A percentile compares a stretch with the other conserved stretches of the same genome.
These are phyloP conservation scores for Naganishia kalamii DNA, from an alignment of 768 basidiomycete species.

Conservation along the genomic window DNA sequence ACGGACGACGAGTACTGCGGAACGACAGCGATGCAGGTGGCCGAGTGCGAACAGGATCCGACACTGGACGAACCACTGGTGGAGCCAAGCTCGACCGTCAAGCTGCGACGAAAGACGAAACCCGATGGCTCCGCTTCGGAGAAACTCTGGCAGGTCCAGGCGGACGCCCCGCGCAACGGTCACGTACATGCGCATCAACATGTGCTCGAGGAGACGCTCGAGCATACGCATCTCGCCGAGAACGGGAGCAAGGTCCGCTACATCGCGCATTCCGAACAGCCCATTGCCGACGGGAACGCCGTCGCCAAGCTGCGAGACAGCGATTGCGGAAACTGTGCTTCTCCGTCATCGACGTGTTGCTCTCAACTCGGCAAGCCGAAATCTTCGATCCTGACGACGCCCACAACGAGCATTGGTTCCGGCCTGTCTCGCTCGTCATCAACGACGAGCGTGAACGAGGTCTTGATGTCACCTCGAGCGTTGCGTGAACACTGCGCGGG, in stretches of 20 bases:
- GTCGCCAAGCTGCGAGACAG: conserved; percentile 6
- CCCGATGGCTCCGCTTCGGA: neutral
- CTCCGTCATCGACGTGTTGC: conserved; percentile 9
- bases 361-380: conserved; percentile 11
- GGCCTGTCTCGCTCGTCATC: conserved; percentile 7
- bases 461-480: neutral
- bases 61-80: neutral
- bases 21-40: conserved; percentile 11
- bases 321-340: conserved; percentile 11
- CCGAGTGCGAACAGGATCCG: conserved; percentile 6
- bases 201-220: conserved; percentile 1
- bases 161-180: neutral
- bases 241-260: conserved; percentile 1
- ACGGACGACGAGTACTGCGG: conserved; percentile 8
- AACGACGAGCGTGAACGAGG: neutral
- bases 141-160: neutral
- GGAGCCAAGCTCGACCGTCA: neutral
- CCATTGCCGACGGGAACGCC: neutral
- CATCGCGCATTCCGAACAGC: conserved; percentile 7
- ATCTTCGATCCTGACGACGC: neutral
- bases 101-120: neutral
- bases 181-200: conserved; percentile 12
- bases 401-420: neutral
- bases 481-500: conserved; percentile 11
- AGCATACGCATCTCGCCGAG: neutral